Evolutionary conservation across 805 yeast species (phyloP).

Genomic region (Ogataea methanolica): DNA sequence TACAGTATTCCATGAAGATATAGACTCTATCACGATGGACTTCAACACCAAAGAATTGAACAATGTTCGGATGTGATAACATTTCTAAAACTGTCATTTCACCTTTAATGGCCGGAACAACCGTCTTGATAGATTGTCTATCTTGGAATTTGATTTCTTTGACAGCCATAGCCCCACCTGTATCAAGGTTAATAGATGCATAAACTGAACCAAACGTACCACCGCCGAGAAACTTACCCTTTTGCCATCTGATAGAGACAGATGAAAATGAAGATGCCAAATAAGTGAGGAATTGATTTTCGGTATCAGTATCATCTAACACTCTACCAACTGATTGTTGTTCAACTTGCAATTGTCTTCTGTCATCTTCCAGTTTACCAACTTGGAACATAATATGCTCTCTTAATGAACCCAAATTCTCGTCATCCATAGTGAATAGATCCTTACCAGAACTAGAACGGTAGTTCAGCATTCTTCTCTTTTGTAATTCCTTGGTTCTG

Average conservation of each 20-base stretch:
- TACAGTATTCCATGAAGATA: conserved; percentile 96
- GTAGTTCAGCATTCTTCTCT: conserved; percentile 50
- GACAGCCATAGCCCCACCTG: conserved; percentile 96
- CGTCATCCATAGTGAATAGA: conserved; percentile 50
- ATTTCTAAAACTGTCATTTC: conserved; percentile 96
- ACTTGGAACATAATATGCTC: conserved; percentile 67
- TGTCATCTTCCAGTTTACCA: conserved; percentile 52
- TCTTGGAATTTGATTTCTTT: conserved; percentile 92
- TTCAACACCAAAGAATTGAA: conserved; percentile 94
- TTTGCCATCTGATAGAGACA: conserved; percentile 95
- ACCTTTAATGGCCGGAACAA: conserved; percentile 86
- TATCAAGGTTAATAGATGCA: conserved; percentile 87
- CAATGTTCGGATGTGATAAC: conserved; percentile 93
- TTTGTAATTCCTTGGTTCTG: conserved; percentile 69
- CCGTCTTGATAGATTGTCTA: conserved; percentile 73
- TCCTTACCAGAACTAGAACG: conserved; percentile 45
- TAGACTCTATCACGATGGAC: conserved; percentile 94
- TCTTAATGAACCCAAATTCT: conserved; percentile 51
- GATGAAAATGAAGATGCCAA: conserved; percentile 86
- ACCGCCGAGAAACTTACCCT: conserved; percentile 88
- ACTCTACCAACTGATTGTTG: conserved; percentile 76
- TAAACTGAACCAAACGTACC: conserved; percentile 95
- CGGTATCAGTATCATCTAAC: conserved; percentile 80
- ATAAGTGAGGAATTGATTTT: conserved; percentile 79
- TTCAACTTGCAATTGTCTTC: conserved; percentile 38